phyloP scores from a whole-genome alignment of 2,329 filamentous ascomycete genomes.

The Penicillium sp. region DNA sequence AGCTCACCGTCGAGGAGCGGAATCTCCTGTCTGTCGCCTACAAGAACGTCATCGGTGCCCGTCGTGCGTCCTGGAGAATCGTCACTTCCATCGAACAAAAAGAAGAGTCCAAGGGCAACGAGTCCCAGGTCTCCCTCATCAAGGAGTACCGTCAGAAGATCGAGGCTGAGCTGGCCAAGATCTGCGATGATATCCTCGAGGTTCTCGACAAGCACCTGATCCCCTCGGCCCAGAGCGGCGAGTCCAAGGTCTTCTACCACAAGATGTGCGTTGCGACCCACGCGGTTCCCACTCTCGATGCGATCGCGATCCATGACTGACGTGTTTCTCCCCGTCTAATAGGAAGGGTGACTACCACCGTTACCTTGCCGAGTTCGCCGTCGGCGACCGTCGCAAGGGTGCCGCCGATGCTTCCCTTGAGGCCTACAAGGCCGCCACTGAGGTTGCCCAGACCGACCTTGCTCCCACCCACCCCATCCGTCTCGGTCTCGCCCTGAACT shows the following conservation, averaged over 20 bases:
- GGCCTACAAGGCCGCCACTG: conserved; percentile 98
- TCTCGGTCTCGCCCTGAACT: conserved; percentile 93
- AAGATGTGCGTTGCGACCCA: conserved; percentile 62
- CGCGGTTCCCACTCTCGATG: too few species aligned
- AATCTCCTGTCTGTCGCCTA: conserved; percentile 98
- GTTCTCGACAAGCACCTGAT: conserved; percentile 89
- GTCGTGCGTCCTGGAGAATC: conserved; percentile 98
- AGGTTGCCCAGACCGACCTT: conserved; percentile 94
- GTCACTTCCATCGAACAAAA: conserved; percentile 99
- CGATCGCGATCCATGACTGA: too few species aligned
- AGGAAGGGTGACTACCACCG: conserved; percentile 99
- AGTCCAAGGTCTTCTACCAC: conserved; percentile 99
- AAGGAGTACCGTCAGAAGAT: conserved; percentile 98
- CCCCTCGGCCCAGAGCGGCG: conserved; percentile 87
- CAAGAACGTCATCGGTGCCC: conserved; percentile 98
- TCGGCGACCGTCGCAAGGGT: conserved; percentile 88
- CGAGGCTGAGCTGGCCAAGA: conserved; percentile 90
- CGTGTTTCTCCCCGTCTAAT: conserved; percentile 18
- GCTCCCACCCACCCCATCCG: conserved; percentile 97
- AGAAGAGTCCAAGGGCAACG: conserved; percentile 96
- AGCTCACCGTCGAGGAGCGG: conserved; percentile 62
- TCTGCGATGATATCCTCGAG: conserved; percentile 94
- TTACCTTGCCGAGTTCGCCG: conserved; percentile 93
- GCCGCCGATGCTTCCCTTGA: conserved; percentile 91
- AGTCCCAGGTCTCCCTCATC: conserved; percentile 89